Evolutionary conservation across 495 filamentous ascomycete genomes (phyloP).

Genomic region (Lophium mytilinum): DNA sequence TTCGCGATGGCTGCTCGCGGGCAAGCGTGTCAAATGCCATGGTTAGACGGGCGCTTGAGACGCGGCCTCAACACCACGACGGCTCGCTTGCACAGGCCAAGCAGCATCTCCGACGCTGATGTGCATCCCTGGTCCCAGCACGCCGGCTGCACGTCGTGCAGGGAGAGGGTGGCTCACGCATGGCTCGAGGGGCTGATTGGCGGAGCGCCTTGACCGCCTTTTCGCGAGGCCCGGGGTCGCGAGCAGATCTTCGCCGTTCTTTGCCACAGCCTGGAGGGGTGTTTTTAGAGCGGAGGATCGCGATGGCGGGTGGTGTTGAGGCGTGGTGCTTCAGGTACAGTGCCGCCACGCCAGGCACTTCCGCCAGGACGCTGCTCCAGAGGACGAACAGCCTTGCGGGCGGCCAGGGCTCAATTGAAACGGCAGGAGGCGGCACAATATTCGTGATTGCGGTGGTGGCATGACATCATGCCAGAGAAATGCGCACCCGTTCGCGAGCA

Average conservation of each 20-base stretch:
- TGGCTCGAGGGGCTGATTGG: neutral
- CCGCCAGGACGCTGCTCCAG: too few relatives aligned
- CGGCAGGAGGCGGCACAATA: neutral
- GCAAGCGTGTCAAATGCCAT: neutral
- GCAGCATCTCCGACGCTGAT: too few relatives aligned
- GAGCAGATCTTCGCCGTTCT: neutral
- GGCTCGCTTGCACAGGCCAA: neutral
- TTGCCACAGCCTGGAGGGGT: slow-evolving; percentile 1
- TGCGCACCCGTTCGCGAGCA: neutral
- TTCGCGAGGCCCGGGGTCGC: neutral
- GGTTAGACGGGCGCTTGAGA: neutral
- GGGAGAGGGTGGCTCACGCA: too few relatives aligned
- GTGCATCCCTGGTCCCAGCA: too few relatives aligned
- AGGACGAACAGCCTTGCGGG: too few relatives aligned
- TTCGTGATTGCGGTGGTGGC: neutral
- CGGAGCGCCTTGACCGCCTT: neutral
- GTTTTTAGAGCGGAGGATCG: neutral
- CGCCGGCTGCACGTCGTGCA: too few relatives aligned
- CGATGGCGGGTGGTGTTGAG: too few relatives aligned
- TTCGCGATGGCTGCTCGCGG: neutral
- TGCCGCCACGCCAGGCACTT: too few relatives aligned
- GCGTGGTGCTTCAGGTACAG: too few relatives aligned
- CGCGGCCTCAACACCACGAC: neutral
- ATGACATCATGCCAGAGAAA: neutral
- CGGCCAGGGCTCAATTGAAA: neutral